Evolutionary conservation across 2,329 filamentous ascomycete genomes (phyloP), one percentile per base, ranked within the genome.

Genomic region (Venturia aucupariae): DNA sequence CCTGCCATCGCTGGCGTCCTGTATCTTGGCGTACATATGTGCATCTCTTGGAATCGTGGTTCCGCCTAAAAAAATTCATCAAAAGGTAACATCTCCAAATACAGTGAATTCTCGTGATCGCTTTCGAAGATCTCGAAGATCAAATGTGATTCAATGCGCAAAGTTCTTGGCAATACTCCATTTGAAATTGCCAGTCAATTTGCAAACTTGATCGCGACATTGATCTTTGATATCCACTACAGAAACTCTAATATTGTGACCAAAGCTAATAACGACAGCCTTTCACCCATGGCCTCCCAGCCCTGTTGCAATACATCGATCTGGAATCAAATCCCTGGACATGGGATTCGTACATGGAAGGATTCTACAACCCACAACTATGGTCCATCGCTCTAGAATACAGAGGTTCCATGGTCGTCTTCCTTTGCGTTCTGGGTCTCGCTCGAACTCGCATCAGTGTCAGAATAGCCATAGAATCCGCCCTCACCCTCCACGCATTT

Each of bases 371-470:
- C 19, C 42, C 60, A 24, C 60, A 65, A n/a, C 72, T 86, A 35
- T 86, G 84, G 84, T 86, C 84, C 4, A 85, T 86, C 55, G 83
- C 84, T 3, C 78, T 85, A 54, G 84, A 86, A 71, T 85, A 84
- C 69, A 77, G 81, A 65, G 82, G 80, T 70, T 84, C 82, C 2
- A 79, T 86, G 70, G 77, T 82, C 66, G 76, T 86, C 11, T 86
- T 86, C 71, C 72, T 85, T 8, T 76, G 78, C 13, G 72, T 85
- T 30, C 66, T 84, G 3, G 82, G 77, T 24, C 78, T 81, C 13
- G 19, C 61, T n/a, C 22, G 48, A 22, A 41, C 32, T 11, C 22
- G 44, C 4, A 10, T 19, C 15, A 11, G 30, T 15, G 24, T 57
- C 27, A 24, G 61, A 19, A 11, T 63, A 15, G 32, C 41, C 15